Conservation (phyloP, 371 early-diverging fungal genomes). For the Batrachochytrium dendrobatidis region DNA sequence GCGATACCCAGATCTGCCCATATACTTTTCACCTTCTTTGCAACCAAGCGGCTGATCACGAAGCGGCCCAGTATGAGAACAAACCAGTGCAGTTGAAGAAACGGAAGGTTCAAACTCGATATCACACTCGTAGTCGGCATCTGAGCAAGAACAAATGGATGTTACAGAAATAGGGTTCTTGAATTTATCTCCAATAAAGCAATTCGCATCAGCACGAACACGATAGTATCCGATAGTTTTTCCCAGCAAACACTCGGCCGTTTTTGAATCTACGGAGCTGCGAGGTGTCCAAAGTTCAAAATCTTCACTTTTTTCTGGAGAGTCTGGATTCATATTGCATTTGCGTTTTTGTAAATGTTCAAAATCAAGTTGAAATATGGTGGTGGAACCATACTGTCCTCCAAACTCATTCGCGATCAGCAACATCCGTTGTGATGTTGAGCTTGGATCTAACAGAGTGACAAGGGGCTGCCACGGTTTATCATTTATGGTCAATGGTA, state of each 20-base stretch:
- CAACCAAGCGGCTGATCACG: conserved; percentile 33
- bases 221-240: conserved; percentile 53
- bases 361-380: conserved; percentile 30
- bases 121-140: conserved; percentile 81
- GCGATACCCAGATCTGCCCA: conserved; percentile 77
- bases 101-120: conserved; percentile 12
- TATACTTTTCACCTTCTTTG: conserved; percentile 51
- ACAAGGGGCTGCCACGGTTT: conserved; percentile 21
- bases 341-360: conserved; percentile 5
- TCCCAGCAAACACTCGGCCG: conserved; percentile 30
- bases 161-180: conserved; percentile 50
- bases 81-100: conserved; percentile 7
- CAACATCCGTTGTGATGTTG: conserved; percentile 29
- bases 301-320: conserved; percentile 14
- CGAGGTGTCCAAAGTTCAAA: conserved; percentile 31
- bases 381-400: conserved; percentile 3
- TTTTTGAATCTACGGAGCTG: conserved; percentile 22
- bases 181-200: conserved; percentile 70
- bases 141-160: conserved; percentile 67
- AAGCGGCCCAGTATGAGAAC: conserved; percentile 13
- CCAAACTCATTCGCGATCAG: conserved; percentile 4
- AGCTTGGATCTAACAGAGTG: conserved; percentile 31
- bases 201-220: conserved; percentile 62
- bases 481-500: conserved; percentile 7
- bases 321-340: conserved; percentile 20